Base-by-base conservation (phyloP, 306 rosid species). In the Sicyos baderoa region DNA sequence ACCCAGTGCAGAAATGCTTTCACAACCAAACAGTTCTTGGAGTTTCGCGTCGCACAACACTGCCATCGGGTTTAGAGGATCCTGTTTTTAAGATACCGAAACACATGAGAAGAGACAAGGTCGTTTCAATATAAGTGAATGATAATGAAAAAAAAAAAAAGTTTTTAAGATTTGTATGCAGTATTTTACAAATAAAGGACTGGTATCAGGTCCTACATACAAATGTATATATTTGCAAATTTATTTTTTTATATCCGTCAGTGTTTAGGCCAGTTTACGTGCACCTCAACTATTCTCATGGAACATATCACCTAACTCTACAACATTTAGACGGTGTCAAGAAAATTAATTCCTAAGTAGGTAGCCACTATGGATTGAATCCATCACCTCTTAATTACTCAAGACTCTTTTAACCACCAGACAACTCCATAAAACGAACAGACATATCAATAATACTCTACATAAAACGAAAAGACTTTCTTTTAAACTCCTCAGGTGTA, bases 1-100 rank as follows among this genome's bases (percentile, higher is more conserved):
- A 75, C 91, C 91, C 77, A 84, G 70, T 12, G 95, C 88, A 45
- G 88, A 77, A 74, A 90, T 90, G 81, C 89, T 90, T 67, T 79
- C 88, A 74, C 89, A 86, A 79, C 96, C 91, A 54, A 90, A 87
- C 68, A 90, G 78, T 79, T 87, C 95, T 68, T 79, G 91, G 74
- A 87, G 89, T 84, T 86, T 90, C 68, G 84, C 79, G 76, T 90
- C 95, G 64, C 95, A 90, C 58, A 75, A 32, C 58, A 87, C 80
- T 49, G 83, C 84, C 95, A 84, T 82, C 40, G 86, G 89, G 84
- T 81, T 90, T 66, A 76, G n/a, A 42, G 96, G 95, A 79, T 87
- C 96, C 96, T 87, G 61, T 37, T 76, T 73, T 23, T n/a, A n/a
- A n/a, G n/a, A n/a, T n/a, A n/a, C n/a, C n/a, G n/a, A n/a, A n/a